Evolutionary conservation across 108 stramenopile genomes (phyloP), one percentile per base, ranked within the genome.

Genomic region (Mayamaea pseudoterrestris): DNA sequence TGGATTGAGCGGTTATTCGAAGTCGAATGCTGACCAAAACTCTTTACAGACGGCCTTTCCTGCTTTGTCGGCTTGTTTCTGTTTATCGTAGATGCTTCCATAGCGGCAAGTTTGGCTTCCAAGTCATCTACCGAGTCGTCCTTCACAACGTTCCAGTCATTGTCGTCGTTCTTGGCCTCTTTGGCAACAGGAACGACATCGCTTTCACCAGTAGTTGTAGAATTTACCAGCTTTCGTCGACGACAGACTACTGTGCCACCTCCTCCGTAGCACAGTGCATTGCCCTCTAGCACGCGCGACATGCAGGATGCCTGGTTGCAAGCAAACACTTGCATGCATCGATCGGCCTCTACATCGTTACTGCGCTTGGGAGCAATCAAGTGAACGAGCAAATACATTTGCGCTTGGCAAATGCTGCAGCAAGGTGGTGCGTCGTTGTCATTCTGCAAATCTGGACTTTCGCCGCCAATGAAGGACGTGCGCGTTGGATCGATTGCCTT

Each of bases 401-500:
- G 14, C 13, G 58, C 40, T 0, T 58, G 23, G 41, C 86, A 88
- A 22, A 21, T 50, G 24, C 40, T 41, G 41, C 83, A 84, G 32
- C 27, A 25, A 0, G 76, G 65, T 3, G 57, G 8, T 27, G 46
- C 31, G 17, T 13, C 8, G 18, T 43, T 53, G 39, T 6, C 41
- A 34, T 41, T 50, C 52, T n/a, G n/a, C n/a, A n/a, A n/a, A n/a
- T n/a, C n/a, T n/a, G 35, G 61, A 65, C 37, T 35, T 41, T 24
- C 62, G 27, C 87, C 89, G 22, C 78, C 78, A 31, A 80, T 66
- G 51, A 56, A 63, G 47, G 89, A 68, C 41, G 65, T 23, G 39
- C 65, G 18, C 41, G 63, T 47, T 46, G 55, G 35, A 18, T 50
- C 13, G 43, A 34, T 47, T 49, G 34, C 39, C 40, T 45, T 37